Conservation (phyloP, 148 eudicot genomes). For the Cornus suecica region DNA sequence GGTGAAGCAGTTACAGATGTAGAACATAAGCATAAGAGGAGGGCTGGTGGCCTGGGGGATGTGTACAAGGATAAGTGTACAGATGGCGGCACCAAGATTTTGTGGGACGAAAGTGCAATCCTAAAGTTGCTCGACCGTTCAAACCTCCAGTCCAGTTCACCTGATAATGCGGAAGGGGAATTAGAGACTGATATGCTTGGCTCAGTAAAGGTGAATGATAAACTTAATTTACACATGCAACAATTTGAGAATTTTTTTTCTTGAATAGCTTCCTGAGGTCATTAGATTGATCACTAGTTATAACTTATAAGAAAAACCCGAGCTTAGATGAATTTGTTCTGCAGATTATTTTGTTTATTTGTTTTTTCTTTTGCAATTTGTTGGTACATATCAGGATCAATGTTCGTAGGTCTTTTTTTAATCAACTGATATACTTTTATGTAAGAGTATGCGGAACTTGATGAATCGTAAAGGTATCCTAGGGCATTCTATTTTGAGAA, state of each 20-base stretch:
- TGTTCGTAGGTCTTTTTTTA: not conserved
- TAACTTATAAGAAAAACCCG: not conserved
- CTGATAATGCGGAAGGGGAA: conserved; percentile 75
- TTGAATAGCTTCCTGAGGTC: not conserved
- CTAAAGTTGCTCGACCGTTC: conserved; percentile 93
- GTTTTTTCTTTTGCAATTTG: not conserved
- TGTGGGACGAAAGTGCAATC: conserved; percentile 94
- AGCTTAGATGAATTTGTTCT: not conserved
- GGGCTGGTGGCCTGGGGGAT: conserved; percentile 89
- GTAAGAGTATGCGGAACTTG: not conserved
- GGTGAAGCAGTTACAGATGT: conserved; percentile 53
- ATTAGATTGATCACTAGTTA: not conserved
- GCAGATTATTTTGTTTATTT: not conserved
- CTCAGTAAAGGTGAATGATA: conserved; percentile 74
- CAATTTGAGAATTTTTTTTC: not conserved
- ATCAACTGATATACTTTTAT: not conserved
- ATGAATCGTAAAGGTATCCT: not conserved
- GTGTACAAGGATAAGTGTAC: conserved; percentile 91
- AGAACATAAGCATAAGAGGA: conserved; percentile 66
- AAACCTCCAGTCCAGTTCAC: conserved; percentile 53
- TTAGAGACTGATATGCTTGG: conserved; percentile 96
- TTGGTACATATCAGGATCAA: not conserved
- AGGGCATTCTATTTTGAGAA: not conserved
- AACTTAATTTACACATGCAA: not conserved
- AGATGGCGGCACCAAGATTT: conserved; percentile 65